Conservation (phyloP, 805 yeast genomes). For the Ogataea naganishii region DNA sequence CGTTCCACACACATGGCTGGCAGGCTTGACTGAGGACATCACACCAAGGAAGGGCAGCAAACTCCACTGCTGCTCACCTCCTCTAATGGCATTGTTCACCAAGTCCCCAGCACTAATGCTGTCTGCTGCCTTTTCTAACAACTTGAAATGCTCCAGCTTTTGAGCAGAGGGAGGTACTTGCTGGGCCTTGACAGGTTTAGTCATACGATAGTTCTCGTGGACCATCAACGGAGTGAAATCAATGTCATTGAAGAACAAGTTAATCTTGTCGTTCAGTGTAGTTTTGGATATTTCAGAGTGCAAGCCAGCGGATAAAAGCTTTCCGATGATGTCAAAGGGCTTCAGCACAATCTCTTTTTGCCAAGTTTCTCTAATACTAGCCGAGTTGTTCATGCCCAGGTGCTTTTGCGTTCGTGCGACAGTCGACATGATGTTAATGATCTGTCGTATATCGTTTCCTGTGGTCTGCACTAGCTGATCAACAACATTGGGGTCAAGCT, state of each 20-base stretch:
- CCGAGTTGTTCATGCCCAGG: conserved; percentile 57
- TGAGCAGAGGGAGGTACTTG: conserved; percentile 19
- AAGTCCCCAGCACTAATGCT: conserved; percentile 79
- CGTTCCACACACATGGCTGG: conserved; percentile 65
- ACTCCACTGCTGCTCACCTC: conserved; percentile 92
- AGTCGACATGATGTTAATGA: conserved; percentile 81
- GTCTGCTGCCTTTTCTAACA: conserved; percentile 75
- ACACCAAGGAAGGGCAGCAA: conserved; percentile 86
- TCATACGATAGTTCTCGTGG: conserved; percentile 80
- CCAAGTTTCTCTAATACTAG: conserved; percentile 61
- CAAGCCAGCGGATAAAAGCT: conserved; percentile 51
- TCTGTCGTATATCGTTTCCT: conserved; percentile 87
- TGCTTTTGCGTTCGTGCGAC: conserved; percentile 64
- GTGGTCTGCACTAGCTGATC: conserved; percentile 82
- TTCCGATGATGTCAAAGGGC: conserved; percentile 83
- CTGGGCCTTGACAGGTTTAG: conserved; percentile 41
- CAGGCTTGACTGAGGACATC: conserved; percentile 76
- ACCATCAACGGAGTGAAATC: conserved; percentile 94
- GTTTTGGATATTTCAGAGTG: conserved; percentile 45
- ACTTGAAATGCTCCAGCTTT: conserved; percentile 45
- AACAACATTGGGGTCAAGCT: conserved; percentile 69
- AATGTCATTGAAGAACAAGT: conserved; percentile 86
- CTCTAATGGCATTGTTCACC: conserved; percentile 74
- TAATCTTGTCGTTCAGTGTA: conserved; percentile 72
- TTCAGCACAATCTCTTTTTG: conserved; percentile 84